These are phyloP conservation scores for Bacidia rubella DNA, from an alignment of 495 filamentous ascomycete species.

Conservation along the genomic window DNA sequence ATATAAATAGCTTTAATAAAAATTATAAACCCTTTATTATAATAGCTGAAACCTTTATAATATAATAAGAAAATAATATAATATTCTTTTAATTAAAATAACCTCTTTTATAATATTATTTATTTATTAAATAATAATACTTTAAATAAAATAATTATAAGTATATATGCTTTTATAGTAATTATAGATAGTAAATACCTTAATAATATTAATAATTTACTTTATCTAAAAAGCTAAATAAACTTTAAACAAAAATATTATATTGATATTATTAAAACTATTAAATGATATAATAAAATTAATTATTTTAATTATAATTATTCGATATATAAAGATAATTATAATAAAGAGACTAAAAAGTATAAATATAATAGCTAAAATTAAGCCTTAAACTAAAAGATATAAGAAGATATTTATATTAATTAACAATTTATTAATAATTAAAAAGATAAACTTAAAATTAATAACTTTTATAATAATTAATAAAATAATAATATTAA, in stretches of 20 bases:
- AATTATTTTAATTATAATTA: neutral
- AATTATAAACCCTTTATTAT: conserved; percentile 4
- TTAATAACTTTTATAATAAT: conserved; percentile 10
- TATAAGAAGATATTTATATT: neutral
- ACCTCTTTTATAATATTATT: no score
- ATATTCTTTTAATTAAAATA: neutral
- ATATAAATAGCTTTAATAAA: no score
- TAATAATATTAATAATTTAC: no score
- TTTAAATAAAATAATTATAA: no score
- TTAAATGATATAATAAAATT: neutral
- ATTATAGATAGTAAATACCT: no score
- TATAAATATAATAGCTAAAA: neutral
- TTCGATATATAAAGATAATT: no score
- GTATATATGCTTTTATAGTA: no score
- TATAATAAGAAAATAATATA: neutral
- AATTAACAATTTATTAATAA: no score
- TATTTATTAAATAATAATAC: no score
- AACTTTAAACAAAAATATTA: no score
- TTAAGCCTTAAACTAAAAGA: neutral
- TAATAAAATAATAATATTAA: conserved; percentile 10
- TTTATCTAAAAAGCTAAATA: neutral
- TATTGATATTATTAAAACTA: no score
- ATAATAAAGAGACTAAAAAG: neutral
- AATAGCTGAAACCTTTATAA: no score
- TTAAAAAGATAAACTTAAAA: conserved; percentile 7